Evolutionary conservation across 768 basidiomycete species (phyloP), one percentile per base, ranked within the genome.

Genomic region (Hemileccinum rubropunctum): DNA sequence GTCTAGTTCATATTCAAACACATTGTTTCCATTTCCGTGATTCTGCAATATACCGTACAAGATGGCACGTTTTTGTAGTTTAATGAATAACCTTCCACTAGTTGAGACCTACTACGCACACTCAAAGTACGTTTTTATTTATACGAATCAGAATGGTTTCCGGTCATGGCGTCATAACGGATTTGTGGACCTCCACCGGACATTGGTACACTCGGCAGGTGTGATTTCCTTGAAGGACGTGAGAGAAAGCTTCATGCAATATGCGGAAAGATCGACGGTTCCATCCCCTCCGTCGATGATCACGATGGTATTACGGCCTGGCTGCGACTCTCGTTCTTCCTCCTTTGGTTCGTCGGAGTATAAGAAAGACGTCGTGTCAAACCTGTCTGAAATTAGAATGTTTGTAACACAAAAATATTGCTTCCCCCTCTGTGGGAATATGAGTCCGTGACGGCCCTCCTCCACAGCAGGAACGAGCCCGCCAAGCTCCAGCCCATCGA

Each of bases 341-440:
- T 54, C 56, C 13, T 56, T 59, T 21, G n/a, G 33, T 43, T 59
- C 71, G 59, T 30, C 52, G 37, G 42, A 42, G 27, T 33, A 45
- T n/a, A 55, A 15, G 4, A 51, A 52, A 3, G 59, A 48, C 26
- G 35, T 53, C 1, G 42, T 21, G 6, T 48, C 50, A 17, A 61
- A 47, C 30, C 42, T 21, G 3, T 75, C 70, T 2, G 61, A 66
- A 1, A 72, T 65, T 6, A 78, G 56, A 0, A 76, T 72, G 52
- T 72, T 75, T 36, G 71, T 67, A 15, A 82, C 68, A 40, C 80
- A 82, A 53, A 77, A 83, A 56, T 83, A 76, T 81, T 0, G 82
- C 82, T 60, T 83, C 82, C 1, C 82, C 82, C 52, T 84, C 82
- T 0, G 81, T 83, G 5, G 83, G 75, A 46, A 84, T 78, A 3